Conservation (phyloP, 345 rosid species). For the Hypericum androsaemum region DNA sequence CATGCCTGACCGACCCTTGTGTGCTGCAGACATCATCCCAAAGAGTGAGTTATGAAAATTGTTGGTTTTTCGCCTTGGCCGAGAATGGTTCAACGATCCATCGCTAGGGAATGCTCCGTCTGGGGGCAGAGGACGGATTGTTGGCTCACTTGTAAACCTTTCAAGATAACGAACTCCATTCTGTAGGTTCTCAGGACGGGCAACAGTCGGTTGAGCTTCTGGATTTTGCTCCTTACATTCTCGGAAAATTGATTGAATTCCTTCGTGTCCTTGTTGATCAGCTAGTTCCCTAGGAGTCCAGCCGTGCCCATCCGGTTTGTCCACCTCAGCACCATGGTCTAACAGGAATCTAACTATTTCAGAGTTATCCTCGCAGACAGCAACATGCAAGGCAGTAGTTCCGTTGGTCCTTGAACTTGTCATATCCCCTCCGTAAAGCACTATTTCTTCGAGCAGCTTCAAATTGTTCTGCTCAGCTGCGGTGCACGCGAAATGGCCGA, state of each 20-base stretch:
- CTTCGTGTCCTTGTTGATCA: conserved; percentile 81
- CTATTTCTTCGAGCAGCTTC: conserved; percentile 49
- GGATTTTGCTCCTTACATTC: conserved; percentile 26
- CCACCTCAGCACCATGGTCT: conserved; percentile 53
- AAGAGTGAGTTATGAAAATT: conserved; percentile 64
- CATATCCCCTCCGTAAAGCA: conserved; percentile 42
- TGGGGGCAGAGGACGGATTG: conserved; percentile 29
- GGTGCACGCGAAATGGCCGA: conserved; percentile 60
- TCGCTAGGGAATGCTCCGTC: conserved; percentile 29
- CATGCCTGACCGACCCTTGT: conserved; percentile 27
- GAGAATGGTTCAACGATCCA: conserved; percentile 33
- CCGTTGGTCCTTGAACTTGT: conserved; percentile 41
- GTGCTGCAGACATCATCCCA: conserved; percentile 62
- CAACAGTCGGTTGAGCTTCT: conserved; percentile 12
- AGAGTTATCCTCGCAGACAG: conserved; percentile 63
- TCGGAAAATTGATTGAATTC: conserved; percentile 46
- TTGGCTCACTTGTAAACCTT: conserved; percentile 65
- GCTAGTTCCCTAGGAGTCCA: conserved; percentile 75
- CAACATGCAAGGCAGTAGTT: conserved; percentile 66
- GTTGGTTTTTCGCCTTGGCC: conserved; percentile 47
- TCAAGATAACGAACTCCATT: conserved; percentile 37
- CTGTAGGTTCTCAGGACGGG: conserved; percentile 43
- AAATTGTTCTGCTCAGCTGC: conserved; percentile 66
- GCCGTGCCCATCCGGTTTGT: conserved; percentile 45
- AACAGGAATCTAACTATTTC: conserved; percentile 64